phyloP scores from a whole-genome alignment of 805 yeast genomes.

The Candida bentonensis region DNA sequence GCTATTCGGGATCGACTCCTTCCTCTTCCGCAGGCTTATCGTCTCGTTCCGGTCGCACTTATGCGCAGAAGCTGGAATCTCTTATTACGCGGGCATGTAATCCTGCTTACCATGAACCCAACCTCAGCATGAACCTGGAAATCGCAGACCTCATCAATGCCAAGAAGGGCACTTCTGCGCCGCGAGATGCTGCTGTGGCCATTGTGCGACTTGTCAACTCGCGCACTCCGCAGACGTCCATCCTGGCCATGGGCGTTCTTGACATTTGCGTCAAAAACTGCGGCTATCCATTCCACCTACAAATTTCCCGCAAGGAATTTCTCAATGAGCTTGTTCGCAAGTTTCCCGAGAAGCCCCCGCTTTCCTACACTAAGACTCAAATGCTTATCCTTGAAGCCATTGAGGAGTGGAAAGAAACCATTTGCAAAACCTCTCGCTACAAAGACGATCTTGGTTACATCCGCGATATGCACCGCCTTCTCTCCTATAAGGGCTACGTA shows the following conservation, averaged over 20 bases:
- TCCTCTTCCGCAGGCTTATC: constrained; percentile 6
- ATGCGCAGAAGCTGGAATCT: constrained; percentile 4
- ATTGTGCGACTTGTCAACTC: constrained; percentile 73
- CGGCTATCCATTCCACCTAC: constrained; percentile 93
- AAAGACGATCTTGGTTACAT: constrained; percentile 86
- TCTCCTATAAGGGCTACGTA: constrained; percentile 78
- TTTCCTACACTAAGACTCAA: constrained; percentile 71
- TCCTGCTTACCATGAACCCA: constrained; percentile 71
- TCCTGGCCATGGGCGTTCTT: constrained; percentile 59
- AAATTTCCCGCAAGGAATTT: constrained; percentile 88
- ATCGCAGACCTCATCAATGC: constrained; percentile 88
- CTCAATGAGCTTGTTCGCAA: constrained; percentile 82
- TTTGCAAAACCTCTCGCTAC: constrained; percentile 78
- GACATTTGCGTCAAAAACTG: constrained; percentile 94
- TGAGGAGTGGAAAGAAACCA: constrained; percentile 95
- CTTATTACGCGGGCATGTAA: constrained; percentile 70
- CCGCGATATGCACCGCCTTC: constrained; percentile 87
- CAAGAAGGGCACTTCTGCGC: constrained; percentile 68
- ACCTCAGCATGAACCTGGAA: constrained; percentile 74
- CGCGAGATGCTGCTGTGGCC: constrained; percentile 84
- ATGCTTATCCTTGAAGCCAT: constrained; percentile 74
- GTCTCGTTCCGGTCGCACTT: background rate
- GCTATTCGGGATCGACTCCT: constrained; percentile 5
- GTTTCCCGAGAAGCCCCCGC: constrained; percentile 91
- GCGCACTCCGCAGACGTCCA: constrained; percentile 69